Conservation (phyloP, 1,284 basidiomycete genomes). For the Mycosarcoma maydis region DNA sequence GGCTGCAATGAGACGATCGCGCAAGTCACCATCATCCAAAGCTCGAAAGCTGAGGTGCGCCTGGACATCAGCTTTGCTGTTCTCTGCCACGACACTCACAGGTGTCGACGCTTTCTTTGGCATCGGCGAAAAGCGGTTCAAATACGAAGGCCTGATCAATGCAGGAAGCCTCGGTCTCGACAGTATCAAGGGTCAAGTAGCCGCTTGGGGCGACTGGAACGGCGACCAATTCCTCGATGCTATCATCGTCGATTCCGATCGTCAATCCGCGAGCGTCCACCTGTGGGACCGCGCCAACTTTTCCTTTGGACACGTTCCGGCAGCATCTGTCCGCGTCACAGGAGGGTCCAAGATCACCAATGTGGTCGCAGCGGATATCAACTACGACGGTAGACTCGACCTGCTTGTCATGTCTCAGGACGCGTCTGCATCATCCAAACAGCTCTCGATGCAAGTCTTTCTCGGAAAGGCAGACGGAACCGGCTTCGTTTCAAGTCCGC, state of each 20-base stretch:
- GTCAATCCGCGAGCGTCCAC: constrained; percentile 78
- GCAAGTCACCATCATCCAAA: constrained; percentile 6
- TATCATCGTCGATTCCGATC: constrained; percentile 78
- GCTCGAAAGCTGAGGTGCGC: constrained; percentile 14
- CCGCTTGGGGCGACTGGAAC: constrained; percentile 93
- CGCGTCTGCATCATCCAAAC: constrained; percentile 13
- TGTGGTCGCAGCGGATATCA: constrained; percentile 89
- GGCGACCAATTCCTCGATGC: constrained; percentile 84
- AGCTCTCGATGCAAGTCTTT: constrained; percentile 40
- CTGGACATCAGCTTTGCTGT: constrained; percentile 28
- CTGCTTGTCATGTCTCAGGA: constrained; percentile 78
- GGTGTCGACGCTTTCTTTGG: constrained; percentile 45
- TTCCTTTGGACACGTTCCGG: constrained; percentile 71
- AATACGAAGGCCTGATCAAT: constrained; percentile 82
- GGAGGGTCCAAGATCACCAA: constrained; percentile 70
- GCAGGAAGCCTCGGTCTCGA: constrained; percentile 82
- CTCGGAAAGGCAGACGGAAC: constrained; percentile 40
- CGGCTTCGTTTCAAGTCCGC: constrained; percentile 40
- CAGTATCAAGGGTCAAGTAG: constrained; percentile 75
- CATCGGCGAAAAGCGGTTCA: constrained; percentile 74
- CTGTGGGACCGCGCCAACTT: constrained; percentile 81
- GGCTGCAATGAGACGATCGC: constrained; percentile 15
- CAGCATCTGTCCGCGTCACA: constrained; percentile 62
- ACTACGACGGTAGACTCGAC: constrained; percentile 89
- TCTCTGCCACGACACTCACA: constrained; percentile 11